Evolutionary conservation across 495 filamentous ascomycete species (phyloP), one percentile per base, ranked within the genome.

Genomic region (Penicillium angulare): DNA sequence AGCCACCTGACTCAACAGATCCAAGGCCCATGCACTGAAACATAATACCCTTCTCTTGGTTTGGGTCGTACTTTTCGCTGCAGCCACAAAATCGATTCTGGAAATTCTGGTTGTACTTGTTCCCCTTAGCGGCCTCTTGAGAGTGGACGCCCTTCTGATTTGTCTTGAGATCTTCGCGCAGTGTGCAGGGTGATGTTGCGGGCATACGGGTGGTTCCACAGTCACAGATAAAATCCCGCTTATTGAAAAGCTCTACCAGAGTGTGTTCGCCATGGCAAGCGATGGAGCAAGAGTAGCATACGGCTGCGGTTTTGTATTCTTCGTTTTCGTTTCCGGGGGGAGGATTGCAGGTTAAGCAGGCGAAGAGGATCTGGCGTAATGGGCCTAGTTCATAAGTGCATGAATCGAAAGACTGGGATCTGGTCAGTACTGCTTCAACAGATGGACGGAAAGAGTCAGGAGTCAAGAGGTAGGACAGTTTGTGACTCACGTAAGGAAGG

Each of bases 231-330:
- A 97, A 96, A 66, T 95, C 85, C 53, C 95, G 84, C 73, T 96
- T 96, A 65, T 80, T 83, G 78, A 99, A 99, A 15, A 99, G 87
- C 71, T 99, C 95, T 22, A 97, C 95, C 18, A 99, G 79, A 3
- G 81, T 87, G 61, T 97, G 95, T 63, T 97, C 91, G 45, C 93
- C 91, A 57, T 99, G 93, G 66, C 93, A 99, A 56, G 90, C 84
- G 29, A 99, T 93, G 15, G 90, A 96, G 75, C 93, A 99, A 18
- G 90, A 87, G 60, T 98, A 98, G 74, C 93, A 98, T 50, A 98
- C 84, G 17, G 84, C 93, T 7, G 92, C 93, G 3, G 88, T 76
- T 12, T 74, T 82, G 68, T 86, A 90, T n/a, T 79, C 57, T 6
- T 83, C 81, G 43, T 80, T 74, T 4, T 78, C 58, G 33, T 82